phyloP scores from a whole-genome alignment of 805 yeast species.

The Vanderwaltozyma verrucispora region DNA sequence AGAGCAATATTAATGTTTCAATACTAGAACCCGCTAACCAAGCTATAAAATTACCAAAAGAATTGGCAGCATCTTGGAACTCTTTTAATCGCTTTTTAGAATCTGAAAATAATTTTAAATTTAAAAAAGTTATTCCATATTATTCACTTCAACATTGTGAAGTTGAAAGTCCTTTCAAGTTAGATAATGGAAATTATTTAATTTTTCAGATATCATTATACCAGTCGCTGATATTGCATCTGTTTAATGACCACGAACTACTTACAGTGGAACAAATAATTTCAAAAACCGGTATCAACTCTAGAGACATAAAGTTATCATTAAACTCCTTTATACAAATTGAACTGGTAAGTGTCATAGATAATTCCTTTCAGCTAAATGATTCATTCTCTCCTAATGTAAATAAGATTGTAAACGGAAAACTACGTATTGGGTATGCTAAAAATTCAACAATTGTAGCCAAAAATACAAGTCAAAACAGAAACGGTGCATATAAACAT shows the following conservation, averaged over 20 bases:
- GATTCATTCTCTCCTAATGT: constrained; percentile 15
- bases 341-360: constrained; percentile 4
- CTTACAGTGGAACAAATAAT: constrained; percentile 8
- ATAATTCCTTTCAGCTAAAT: constrained; percentile 14
- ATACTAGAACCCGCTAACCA: constrained; percentile 4
- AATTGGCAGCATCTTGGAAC: constrained; percentile 13
- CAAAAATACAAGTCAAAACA: neutral
- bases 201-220: constrained; percentile 17
- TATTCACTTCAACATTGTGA: constrained; percentile 24
- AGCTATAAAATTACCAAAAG: constrained; percentile 9
- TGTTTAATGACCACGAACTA: constrained; percentile 14
- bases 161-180: constrained; percentile 13
- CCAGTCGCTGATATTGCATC: constrained; percentile 19
- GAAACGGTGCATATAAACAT: constrained; percentile 3
- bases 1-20: constrained; percentile 11
- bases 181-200: constrained; percentile 8
- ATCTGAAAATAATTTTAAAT: constrained; percentile 5
- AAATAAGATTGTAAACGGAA: constrained; percentile 13
- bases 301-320: constrained; percentile 4
- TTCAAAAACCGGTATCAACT: constrained; percentile 3
- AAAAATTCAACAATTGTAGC: neutral
- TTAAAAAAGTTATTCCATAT: constrained; percentile 12
- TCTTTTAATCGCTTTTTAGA: constrained; percentile 6
- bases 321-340: constrained; percentile 15
- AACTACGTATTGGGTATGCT: constrained; percentile 13